Base-by-base conservation (phyloP, 192 early-diverging fungal species). In the Gigaspora rosea region DNA sequence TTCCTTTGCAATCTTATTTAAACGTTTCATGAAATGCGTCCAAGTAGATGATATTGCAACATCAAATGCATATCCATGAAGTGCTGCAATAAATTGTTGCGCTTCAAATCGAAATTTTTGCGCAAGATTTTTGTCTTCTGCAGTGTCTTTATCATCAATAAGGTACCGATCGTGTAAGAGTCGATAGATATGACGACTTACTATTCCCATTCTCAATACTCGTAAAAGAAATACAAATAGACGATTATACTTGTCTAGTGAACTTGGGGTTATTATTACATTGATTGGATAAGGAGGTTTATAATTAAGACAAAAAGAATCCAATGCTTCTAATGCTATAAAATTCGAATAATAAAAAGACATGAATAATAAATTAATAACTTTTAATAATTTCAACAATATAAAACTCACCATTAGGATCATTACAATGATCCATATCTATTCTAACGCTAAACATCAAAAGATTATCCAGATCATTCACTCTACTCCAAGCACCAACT, bases 291-390 rank as follows among this genome's bases (percentile, higher is more conserved):
- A 78, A 10, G 82, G 79, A 12, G 86, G 79, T 56, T 81, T 79
- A 77, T 86, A 88, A 15, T 80, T 69, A 49, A 88, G 51, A 10
- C 83, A 82, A 27, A 88, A 75, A 73, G 87, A 88, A 49, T 88
- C 87, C 3, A 87, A 73, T n/a, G 86, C 84, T 35, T 84, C 84
- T 8, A 86, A 51, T 16, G 83, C 81, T 82, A 52, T 36, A 47
- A 22, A 72, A 48, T 20, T 62, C 27, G 27, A 27, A 50, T 61
- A 27, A 36, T 63, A 22, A 16, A 62, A 49, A 35, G 65, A 36
- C 8, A 36, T 41, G 41, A 52, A 41, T 41, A 8, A 48, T 15
- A 15, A 35, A n/a, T 33, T 61, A 13, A 27, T 3, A 46, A 5
- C n/a, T 22, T 20, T 73, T 2, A 35, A 71, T 12, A 32, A 61